Conservation (phyloP, 495 filamentous ascomycete genomes). For the Penicillium waksmanii region DNA sequence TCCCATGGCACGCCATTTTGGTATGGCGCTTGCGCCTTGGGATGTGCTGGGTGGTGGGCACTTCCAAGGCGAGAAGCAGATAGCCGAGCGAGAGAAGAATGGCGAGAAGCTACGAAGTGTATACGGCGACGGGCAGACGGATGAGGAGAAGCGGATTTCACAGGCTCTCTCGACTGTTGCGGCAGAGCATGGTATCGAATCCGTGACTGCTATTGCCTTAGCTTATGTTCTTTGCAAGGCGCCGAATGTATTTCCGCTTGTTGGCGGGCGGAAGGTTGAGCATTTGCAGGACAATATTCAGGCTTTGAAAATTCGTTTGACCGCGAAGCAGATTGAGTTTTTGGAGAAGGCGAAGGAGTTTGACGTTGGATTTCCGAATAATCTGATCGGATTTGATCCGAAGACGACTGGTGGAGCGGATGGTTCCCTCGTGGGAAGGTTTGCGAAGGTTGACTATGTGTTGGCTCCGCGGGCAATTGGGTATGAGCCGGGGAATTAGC, state of each 20-base stretch:
- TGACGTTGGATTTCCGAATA: constrained; percentile 57
- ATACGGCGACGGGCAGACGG: constrained; percentile 28
- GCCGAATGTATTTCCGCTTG: constrained; percentile 76
- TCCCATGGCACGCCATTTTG: constrained; percentile 53
- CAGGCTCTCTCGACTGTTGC: constrained; percentile 56
- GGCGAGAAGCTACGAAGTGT: constrained; percentile 36
- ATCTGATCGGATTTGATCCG: constrained; percentile 44
- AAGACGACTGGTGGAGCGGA: constrained; percentile 44
- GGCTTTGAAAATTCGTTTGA: constrained; percentile 57
- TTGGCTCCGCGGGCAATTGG: constrained; percentile 34
- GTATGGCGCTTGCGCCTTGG: constrained; percentile 65
- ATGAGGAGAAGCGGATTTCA: constrained; percentile 46
- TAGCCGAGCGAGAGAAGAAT: constrained; percentile 34
- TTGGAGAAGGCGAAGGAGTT: constrained; percentile 56
- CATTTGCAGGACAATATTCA: constrained; percentile 68
- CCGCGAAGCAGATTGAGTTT: constrained; percentile 58
- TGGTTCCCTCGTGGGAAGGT: constrained; percentile 39
- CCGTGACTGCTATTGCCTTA: constrained; percentile 62
- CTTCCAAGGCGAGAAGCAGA: constrained; percentile 48
- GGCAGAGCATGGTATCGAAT: constrained; percentile 46
- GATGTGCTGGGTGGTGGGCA: constrained; percentile 56
- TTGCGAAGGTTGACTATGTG: constrained; percentile 53
- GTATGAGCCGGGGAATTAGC: constrained; percentile 22
- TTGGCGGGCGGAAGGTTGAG: constrained; percentile 67
- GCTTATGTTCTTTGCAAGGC: constrained; percentile 77